Evolutionary conservation across 768 basidiomycete genomes (phyloP), one percentile per base, ranked within the genome.

Genomic region (Leucocoprinus leucothites): DNA sequence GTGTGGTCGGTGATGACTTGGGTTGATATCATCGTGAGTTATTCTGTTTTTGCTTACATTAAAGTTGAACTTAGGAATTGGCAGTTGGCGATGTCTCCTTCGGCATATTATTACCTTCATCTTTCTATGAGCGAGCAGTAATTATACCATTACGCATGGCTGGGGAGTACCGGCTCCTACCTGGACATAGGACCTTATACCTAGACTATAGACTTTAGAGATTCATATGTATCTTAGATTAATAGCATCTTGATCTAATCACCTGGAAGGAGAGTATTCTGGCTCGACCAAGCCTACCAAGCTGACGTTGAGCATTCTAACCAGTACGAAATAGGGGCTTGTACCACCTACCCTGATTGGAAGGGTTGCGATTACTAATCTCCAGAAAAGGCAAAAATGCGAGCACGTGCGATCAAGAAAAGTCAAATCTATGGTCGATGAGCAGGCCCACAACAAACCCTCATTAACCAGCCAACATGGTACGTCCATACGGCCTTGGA

Each of bases 1-100:
- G n/a, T 53, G 16, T 53, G 44, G 52, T 53, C 44, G 21, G 9
- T 47, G 14, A 24, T 46, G 34, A 53, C 52, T 14, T 53, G 52
- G 52, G 35, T 25, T 34, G 52, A 53, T 26, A 47, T 53, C 2
- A n/a, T 45, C 4, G 52, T 53, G 13, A 21, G 44, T 45, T 6
- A 13, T 13, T n/a, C 16, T 36, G 9, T 24, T 24, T 24, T 41
- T 14, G 13, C 46, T 21, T 9, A 13, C 3, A 8, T 28, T 38
- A 1, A 19, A 14, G 34, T 1, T 3, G 18, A n/a, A 9, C n/a
- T 19, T 41, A 40, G 6, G 44, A 31, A 21, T 18, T 22, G 11
- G 7, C 24, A 53, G 52, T 26, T 47, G 34, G 44, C 44, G 6
- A 31, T 53, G 25, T 36, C 52, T n/a, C 44, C 44, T 18, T 53